Conservation (phyloP, 768 basidiomycete species). For the Pholiota microspora region DNA sequence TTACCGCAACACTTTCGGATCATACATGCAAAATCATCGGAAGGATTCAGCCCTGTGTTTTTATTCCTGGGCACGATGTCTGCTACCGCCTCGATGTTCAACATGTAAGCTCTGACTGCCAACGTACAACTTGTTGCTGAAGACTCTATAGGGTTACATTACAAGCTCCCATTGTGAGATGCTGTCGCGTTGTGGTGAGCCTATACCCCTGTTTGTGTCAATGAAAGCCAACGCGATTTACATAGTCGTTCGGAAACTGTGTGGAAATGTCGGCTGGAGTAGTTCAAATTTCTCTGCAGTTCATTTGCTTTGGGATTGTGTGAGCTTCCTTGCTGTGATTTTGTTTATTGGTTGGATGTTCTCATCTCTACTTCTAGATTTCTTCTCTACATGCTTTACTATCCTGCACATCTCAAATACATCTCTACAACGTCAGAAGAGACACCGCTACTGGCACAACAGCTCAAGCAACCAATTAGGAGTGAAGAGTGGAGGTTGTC, state of each 20-base stretch:
- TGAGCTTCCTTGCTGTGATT: slow-evolving; percentile 35
- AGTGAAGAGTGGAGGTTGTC: slow-evolving; percentile 80
- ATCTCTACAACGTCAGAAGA: slow-evolving; percentile 18
- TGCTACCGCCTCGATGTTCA: slow-evolving; percentile 78
- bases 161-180: slow-evolving; percentile 80
- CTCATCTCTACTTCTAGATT: slow-evolving; percentile 45
- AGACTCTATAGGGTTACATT: slow-evolving; percentile 61
- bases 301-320: slow-evolving; percentile 84
- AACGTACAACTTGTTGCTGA: background rate
- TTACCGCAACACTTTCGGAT: slow-evolving; percentile 85
- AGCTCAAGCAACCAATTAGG: slow-evolving; percentile 46
- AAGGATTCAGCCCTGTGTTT: slow-evolving; percentile 92
- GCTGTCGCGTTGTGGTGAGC: slow-evolving; percentile 77
- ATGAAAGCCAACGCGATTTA: background rate
- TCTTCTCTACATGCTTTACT: slow-evolving; percentile 90
- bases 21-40: slow-evolving; percentile 70
- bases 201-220: background rate
- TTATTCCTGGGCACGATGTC: slow-evolving; percentile 86
- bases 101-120: slow-evolving; percentile 52
- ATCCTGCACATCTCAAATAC: slow-evolving; percentile 82
- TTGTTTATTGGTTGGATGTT: background rate
- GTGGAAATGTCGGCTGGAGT: slow-evolving; percentile 80
- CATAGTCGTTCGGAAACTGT: slow-evolving; percentile 68
- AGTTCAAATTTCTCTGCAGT: slow-evolving; percentile 78
- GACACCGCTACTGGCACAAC: slow-evolving; percentile 30